These are phyloP conservation scores for Aspergillus clavatus DNA, from an alignment of 2,329 filamentous ascomycete genomes.

Conservation along the genomic window DNA sequence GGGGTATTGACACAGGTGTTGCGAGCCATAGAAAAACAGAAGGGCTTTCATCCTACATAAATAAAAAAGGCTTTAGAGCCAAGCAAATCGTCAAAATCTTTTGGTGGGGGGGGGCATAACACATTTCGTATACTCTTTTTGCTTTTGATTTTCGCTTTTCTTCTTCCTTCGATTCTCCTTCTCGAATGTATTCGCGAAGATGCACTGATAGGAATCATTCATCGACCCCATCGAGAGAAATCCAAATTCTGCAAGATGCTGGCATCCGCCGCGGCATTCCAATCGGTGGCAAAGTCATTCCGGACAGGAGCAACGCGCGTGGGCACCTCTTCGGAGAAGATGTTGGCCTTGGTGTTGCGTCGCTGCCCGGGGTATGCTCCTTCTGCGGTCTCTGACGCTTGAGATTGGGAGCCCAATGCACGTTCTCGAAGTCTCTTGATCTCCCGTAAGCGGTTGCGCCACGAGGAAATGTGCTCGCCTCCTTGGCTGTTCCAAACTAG, in stretches of 20 bases:
- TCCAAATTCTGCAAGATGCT: constrained; percentile 39
- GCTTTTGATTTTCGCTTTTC: not conserved
- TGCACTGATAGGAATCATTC: too few relatives aligned
- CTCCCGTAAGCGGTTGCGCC: constrained; percentile 79
- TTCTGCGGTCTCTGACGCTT: constrained; percentile 27
- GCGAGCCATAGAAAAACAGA: constrained; percentile 8
- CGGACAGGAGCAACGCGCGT: constrained; percentile 28
- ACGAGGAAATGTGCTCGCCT: constrained; percentile 80
- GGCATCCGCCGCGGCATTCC: constrained; percentile 34
- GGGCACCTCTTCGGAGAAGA: constrained; percentile 33
- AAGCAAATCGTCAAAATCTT: not conserved
- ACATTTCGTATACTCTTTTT: not conserved
- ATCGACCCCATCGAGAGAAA: constrained; percentile 42
- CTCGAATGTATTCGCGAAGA: too few relatives aligned
- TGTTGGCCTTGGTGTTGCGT: constrained; percentile 37
- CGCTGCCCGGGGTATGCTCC: constrained; percentile 30
- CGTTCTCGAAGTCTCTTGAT: constrained; percentile 74
- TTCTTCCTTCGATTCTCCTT: not conserved
- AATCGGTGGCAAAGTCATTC: constrained; percentile 34
- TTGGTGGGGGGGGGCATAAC: not conserved
- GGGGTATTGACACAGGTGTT: constrained; percentile 25
- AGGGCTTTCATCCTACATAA: constrained; percentile 15
- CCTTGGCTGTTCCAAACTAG: constrained; percentile 74
- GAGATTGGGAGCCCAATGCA: constrained; percentile 27
- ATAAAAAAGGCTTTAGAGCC: constrained; percentile 1